These are phyloP conservation scores for Gracilaria domingensis DNA, from an alignment of 23 red algal genomes.

Conservation along the genomic window DNA sequence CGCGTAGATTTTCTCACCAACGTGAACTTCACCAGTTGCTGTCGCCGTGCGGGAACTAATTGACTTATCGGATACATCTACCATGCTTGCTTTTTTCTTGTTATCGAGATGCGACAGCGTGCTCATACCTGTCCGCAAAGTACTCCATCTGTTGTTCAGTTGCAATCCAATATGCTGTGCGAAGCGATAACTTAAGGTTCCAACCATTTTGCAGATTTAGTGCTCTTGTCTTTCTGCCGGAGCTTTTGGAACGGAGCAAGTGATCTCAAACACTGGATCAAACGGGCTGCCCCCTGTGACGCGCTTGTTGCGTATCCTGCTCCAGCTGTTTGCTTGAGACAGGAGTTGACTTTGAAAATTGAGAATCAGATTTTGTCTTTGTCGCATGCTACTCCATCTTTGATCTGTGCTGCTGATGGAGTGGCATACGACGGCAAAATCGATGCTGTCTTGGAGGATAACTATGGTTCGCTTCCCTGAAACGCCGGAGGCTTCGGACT, in stretches of 20 bases:
- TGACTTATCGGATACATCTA: slow-evolving; percentile 83
- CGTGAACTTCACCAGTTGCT: slow-evolving; percentile 70
- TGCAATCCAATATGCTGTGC: not conserved
- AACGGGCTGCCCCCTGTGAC: too few relatives aligned
- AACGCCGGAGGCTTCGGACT: too few relatives aligned
- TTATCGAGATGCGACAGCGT: slow-evolving; percentile 81
- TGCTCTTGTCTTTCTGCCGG: not conserved
- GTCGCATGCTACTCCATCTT: too few relatives aligned
- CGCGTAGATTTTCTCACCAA: slow-evolving; percentile 62
- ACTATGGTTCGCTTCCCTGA: too few relatives aligned
- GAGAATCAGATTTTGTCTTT: not conserved
- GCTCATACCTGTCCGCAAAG: not conserved
- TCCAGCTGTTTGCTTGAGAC: not conserved
- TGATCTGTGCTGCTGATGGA: too few relatives aligned
- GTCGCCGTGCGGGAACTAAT: slow-evolving; percentile 55
- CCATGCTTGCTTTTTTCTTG: slow-evolving; percentile 79
- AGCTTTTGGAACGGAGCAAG: not conserved
- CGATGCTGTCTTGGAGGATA: too few relatives aligned
- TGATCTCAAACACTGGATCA: not conserved
- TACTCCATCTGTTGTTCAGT: not conserved
- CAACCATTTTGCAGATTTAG: not conserved
- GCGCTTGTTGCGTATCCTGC: too few relatives aligned
- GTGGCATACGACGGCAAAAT: too few relatives aligned
- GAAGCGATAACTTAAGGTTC: not conserved
- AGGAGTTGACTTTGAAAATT: not conserved